Evolutionary conservation across 148 eudicot species (phyloP).

Genomic region (Nyssa sinensis): DNA sequence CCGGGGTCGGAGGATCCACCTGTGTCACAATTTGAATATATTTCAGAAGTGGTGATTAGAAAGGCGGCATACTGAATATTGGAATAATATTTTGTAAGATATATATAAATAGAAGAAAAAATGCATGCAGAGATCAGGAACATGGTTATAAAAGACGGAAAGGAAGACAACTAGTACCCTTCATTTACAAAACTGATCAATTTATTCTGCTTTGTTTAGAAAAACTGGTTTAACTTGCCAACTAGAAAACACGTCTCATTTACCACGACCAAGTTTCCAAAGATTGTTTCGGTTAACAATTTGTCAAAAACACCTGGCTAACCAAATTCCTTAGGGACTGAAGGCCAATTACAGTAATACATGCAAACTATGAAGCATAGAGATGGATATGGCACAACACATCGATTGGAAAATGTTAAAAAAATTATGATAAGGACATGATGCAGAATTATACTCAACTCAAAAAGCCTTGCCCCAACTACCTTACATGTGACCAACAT

Average conservation of each 20-base stretch:
- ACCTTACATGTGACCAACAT: not conserved
- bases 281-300: not conserved
- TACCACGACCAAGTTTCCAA: not conserved
- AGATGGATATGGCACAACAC: not conserved
- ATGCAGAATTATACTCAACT: too few species aligned
- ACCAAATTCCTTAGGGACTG: too few species aligned
- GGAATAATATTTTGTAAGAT: not conserved
- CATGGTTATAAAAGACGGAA: not conserved
- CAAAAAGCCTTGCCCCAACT: too few species aligned
- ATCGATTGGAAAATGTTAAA: not conserved
- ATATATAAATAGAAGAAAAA: not conserved
- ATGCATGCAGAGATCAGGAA: not conserved
- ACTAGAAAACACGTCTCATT: not conserved
- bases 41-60: not conserved
- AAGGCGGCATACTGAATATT: not conserved
- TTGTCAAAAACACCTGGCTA: not conserved
- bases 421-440: not conserved
- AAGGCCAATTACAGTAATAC: not conserved
- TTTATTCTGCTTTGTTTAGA: not conserved
- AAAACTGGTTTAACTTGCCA: not conserved
- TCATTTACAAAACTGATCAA: not conserved
- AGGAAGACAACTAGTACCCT: not conserved
- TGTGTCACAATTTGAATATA: conserved; percentile 12
- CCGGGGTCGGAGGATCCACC: conserved; percentile 35
- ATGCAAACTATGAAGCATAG: not conserved